These are phyloP conservation scores for Polysphondylium violaceum DNA, from an alignment of 78 protist genomes.

Conservation along the genomic window DNA sequence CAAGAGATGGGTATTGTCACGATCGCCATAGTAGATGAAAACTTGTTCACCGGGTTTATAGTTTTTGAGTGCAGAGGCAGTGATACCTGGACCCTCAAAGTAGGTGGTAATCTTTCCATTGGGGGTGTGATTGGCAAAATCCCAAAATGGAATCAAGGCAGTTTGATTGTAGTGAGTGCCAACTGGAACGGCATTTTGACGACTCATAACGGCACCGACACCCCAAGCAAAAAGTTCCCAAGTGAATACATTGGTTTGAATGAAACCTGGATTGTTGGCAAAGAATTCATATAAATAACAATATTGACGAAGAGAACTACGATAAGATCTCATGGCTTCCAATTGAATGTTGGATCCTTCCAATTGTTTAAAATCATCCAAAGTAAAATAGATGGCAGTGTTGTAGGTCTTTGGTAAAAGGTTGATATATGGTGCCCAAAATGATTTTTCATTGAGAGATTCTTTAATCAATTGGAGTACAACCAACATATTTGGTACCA, in stretches of 20 bases:
- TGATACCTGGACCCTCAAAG: not conserved
- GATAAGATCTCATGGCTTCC: slow-evolving; percentile 3
- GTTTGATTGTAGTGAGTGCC: not conserved
- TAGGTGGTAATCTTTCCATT: slow-evolving; percentile 53
- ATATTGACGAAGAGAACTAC: slow-evolving; percentile 47
- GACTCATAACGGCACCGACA: slow-evolving; percentile 42
- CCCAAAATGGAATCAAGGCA: slow-evolving; percentile 82
- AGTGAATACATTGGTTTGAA: slow-evolving; percentile 44
- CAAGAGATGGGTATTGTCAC: slow-evolving; percentile 46
- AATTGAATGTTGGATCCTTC: slow-evolving; percentile 10
- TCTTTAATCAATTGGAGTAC: slow-evolving; percentile 31
- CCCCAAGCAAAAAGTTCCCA: slow-evolving; percentile 68
- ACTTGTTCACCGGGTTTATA: slow-evolving; percentile 75
- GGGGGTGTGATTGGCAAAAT: slow-evolving; percentile 50
- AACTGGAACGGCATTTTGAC: slow-evolving; percentile 63
- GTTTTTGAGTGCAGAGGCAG: slow-evolving; percentile 7
- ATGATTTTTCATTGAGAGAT: not conserved
- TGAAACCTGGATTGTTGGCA: slow-evolving; percentile 19
- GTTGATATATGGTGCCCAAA: slow-evolving; percentile 65
- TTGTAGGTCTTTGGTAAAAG: slow-evolving; percentile 45
- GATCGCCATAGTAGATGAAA: slow-evolving; percentile 63
- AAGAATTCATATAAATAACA: slow-evolving; percentile 33
- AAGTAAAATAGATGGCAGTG: slow-evolving; percentile 15
- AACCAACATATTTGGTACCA: slow-evolving; percentile 8
- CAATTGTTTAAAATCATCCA: slow-evolving; percentile 12